Percentiles rank a stretch among this genome's conserved stretches.
phyloP scores from a whole-genome alignment of 2,329 filamentous ascomycete species.

The Pezicula radicicola region DNA sequence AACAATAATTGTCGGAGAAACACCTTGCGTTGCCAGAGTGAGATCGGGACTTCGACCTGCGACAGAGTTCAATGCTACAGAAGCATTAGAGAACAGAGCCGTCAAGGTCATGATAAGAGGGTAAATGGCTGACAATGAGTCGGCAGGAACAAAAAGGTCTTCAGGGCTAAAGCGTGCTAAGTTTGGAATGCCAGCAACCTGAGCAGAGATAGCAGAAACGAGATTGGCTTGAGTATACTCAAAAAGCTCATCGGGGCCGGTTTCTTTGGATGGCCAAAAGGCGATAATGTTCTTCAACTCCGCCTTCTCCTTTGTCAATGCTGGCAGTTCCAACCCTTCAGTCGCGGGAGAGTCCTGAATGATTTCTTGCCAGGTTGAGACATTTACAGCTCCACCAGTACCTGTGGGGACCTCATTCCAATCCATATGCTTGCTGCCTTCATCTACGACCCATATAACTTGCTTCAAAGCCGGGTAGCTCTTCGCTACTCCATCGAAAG shows the following conservation, averaged over 20 bases:
- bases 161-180: conserved; percentile 68
- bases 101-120: conserved; percentile 76
- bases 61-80: conserved; percentile 85
- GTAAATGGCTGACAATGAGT: conserved; percentile 76
- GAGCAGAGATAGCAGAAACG: conserved; percentile 78
- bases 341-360: conserved; percentile 64
- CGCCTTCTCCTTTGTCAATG: conserved; percentile 48
- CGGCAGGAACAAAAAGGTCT: conserved; percentile 83
- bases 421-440: conserved; percentile 88
- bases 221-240: conserved; percentile 81
- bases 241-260: conserved; percentile 64
- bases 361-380: conserved; percentile 92
- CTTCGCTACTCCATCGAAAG: conserved; percentile 70
- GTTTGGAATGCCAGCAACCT: conserved; percentile 73
- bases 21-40: conserved; percentile 65
- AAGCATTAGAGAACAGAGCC: conserved; percentile 80
- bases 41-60: conserved; percentile 72
- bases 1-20: conserved; percentile 80
- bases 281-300: conserved; percentile 56
- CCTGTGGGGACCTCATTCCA: conserved; percentile 87
- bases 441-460: conserved; percentile 89
- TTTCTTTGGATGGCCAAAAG: conserved; percentile 60
- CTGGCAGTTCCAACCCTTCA: conserved; percentile 61
- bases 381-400: conserved; percentile 69
- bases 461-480: conserved; percentile 69